These are phyloP conservation scores for Acrocalymma vagum DNA, from an alignment of 2,329 filamentous ascomycete genomes.

Conservation along the genomic window DNA sequence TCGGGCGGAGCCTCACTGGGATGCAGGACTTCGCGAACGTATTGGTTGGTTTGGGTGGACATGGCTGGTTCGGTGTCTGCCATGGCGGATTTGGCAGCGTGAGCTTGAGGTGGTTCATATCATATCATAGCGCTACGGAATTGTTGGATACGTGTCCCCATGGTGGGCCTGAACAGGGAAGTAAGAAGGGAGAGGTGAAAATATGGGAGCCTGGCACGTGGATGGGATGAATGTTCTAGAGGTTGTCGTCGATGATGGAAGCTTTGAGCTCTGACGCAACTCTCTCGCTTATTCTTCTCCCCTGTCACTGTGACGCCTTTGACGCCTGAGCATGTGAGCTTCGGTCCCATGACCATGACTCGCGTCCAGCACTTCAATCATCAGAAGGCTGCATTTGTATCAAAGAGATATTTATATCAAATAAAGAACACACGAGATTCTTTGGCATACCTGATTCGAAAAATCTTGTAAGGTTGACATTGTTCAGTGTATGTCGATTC, in stretches of 20 bases:
- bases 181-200: conserved; percentile 2
- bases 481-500: too few species aligned
- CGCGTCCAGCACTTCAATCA: too few species aligned
- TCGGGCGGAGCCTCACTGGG: conserved; percentile 41
- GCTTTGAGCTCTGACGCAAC: conserved; percentile 39
- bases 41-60: conserved; percentile 50
- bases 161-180: conserved; percentile 8
- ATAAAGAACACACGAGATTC: too few species aligned
- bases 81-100: conserved; percentile 20
- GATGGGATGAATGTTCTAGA: conserved; percentile 15
- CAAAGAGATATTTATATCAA: too few species aligned
- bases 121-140: conserved; percentile 16
- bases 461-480: too few species aligned
- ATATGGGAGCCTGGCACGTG: conserved; percentile 27
- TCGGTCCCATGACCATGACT: too few species aligned
- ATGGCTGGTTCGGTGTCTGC: conserved; percentile 27
- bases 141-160: conserved; percentile 13
- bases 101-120: conserved; percentile 18
- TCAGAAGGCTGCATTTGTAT: too few species aligned
- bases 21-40: conserved; percentile 56
- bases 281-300: conserved; percentile 29
- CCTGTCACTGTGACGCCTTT: not conserved
- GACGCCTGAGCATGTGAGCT: conserved; percentile 30
- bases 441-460: too few species aligned
- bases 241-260: conserved; percentile 21